Evolutionary conservation across 2,329 filamentous ascomycete genomes (phyloP), one percentile per base, ranked within the genome.

Genomic region (Leptoxyphium fumago): DNA sequence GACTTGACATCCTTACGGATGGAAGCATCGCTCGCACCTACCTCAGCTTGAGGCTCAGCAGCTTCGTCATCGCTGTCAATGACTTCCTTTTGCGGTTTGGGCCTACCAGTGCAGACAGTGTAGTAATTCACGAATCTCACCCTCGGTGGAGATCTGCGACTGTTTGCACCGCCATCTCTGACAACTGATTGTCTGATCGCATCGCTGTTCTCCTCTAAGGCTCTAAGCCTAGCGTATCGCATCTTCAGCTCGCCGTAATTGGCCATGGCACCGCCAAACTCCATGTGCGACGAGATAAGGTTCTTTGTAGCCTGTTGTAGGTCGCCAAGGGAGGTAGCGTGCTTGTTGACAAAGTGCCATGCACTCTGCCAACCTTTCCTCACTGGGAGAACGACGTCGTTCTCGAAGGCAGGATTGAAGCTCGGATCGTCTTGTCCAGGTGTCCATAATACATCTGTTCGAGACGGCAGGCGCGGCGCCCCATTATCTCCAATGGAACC

Each of bases 51-150:
- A 5, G 38, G 38, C 43, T 56, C 46, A 57, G 48, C 40, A 54
- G 48, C 18, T 49, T 34, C 46, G 44, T 46, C 41, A 10, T 48
- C 45, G 10, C 45, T 41, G 50, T 69, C 67, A 11, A 64, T 62
- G 52, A 82, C 58, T 46, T 65, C 65, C 5, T 61, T 59, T 36
- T 13, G 11, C 50, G 63, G 65, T 53, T 69, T 87, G 2, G 73
- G 71, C 46, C 77, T 71, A 2, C 87, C 87, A 9, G 82, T 81
- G 51, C 83, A 87, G n/a, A 83, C 74, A 1, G 87, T 94, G 58
- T 89, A 94, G 60, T 94, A 94, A 58, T 94, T 94, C 45, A 85
- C 71, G 55, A 94, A 94, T 13, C 86, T 74, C 10, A 91, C 75
- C 43, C 80, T 70, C 2, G 68, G 65, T 2, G 66, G 65, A 4